phyloP scores from a whole-genome alignment of 2,329 filamentous ascomycete species.

The Colletotrichum sp. region DNA sequence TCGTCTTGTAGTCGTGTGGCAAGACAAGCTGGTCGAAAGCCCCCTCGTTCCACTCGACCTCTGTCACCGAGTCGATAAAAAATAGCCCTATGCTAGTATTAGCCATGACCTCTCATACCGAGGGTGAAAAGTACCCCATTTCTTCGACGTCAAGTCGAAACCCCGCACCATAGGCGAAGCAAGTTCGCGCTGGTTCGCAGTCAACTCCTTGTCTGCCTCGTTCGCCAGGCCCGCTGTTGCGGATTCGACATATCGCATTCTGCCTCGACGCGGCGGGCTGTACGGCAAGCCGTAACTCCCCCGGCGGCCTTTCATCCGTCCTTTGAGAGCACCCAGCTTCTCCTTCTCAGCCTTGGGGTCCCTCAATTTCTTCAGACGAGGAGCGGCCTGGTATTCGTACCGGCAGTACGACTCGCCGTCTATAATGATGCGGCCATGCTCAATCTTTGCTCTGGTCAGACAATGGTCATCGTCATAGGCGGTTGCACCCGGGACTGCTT shows the following conservation, averaged over 20 bases:
- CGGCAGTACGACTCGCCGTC: background rate
- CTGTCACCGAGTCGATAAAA: background rate
- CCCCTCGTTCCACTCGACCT: background rate
- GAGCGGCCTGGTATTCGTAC: background rate
- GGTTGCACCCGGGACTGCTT: too few species aligned
- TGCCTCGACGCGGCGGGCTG: background rate
- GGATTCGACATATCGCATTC: background rate
- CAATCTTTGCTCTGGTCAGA: background rate
- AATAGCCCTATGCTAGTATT: background rate
- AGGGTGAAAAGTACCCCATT: background rate
- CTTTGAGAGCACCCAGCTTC: background rate
- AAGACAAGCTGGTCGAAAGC: background rate
- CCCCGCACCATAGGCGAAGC: background rate
- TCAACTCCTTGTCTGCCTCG: background rate
- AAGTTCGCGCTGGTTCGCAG: background rate
- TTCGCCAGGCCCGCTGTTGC: background rate
- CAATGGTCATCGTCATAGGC: too few species aligned
- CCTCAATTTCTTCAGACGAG: background rate
- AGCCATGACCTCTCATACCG: fast-evolving
- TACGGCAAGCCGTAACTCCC: background rate
- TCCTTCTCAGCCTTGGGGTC: background rate
- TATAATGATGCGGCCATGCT: background rate
- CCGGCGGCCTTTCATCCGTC: background rate
- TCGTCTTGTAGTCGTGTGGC: background rate
- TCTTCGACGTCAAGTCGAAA: background rate